Evolutionary conservation across 345 rosid species (phyloP), one percentile per base, ranked within the genome.

Genomic region (Mangifera indica): DNA sequence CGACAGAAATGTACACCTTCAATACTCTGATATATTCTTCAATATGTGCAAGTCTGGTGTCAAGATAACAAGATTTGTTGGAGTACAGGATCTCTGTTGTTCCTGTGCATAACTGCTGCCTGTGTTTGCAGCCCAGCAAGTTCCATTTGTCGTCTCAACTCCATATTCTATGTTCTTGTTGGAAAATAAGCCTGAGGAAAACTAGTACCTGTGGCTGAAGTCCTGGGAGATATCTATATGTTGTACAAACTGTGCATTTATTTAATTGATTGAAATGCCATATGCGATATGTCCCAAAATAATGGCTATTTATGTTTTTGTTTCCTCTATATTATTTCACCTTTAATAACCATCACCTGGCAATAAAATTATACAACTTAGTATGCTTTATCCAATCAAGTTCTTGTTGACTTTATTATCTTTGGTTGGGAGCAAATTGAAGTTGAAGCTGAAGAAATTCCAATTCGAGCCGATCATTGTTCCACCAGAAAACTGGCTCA

Each of bases 21-120:
- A 24, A 22, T 48, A n/a, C n/a, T 25, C 21, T 46, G 24, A 46
- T 44, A 7, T 34, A 42, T 69, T 57, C 72, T 69, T 54, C 56
- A 6, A 10, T 20, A 29, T 10, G 13, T 21, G 21, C 8, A 9
- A 13, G 25, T 26, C 25, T 60, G 74, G 59, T 70, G 29, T 46
- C 52, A 22, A 4, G 18, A 13, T 58, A 29, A 29, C 52, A 45
- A 37, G 42, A 37, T 37, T 5, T 37, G 66, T 66, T 14, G 15
- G 37, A 22, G 42, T 56, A 56, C 9, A 45, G 17, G 20, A 60
- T 59, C 22, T 1, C 1, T 40, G 42, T 22, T 29, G 7, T 48
- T 49, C 20, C 17, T 3, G 17, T 44, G 59, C 2, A 29, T 29
- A 37, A 37, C 9, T 37, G 7, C 42, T 5, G 37, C 37, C 6